Conservation (phyloP, 768 basidiomycete genomes). For the Sistotremastrum niveocremeum region DNA sequence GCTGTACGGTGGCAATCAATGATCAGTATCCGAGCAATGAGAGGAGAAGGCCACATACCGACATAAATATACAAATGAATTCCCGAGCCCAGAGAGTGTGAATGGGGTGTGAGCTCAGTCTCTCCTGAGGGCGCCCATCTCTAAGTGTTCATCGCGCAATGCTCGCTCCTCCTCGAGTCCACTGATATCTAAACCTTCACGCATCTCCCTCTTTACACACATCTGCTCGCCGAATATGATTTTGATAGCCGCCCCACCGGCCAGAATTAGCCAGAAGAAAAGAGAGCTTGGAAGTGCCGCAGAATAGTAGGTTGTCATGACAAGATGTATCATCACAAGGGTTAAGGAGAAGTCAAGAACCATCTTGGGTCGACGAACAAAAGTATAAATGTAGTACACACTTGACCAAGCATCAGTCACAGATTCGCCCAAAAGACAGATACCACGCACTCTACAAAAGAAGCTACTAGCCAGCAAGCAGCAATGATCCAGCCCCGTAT, state of each 20-base stretch:
- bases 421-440: neutral
- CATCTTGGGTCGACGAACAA: slow-evolving; percentile 84
- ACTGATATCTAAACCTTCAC: slow-evolving; percentile 57
- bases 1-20: too few relatives aligned
- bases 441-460: slow-evolving; percentile 65
- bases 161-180: slow-evolving; percentile 23
- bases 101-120: slow-evolving; percentile 25
- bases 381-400: slow-evolving; percentile 71
- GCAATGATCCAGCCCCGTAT: slow-evolving; percentile 86
- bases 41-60: too few relatives aligned
- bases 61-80: too few relatives aligned
- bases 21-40: too few relatives aligned
- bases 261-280: slow-evolving; percentile 83
- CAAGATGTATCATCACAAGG: slow-evolving; percentile 80
- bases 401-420: slow-evolving; percentile 26
- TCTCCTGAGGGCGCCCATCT: slow-evolving; percentile 39
- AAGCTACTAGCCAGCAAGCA: slow-evolving; percentile 72
- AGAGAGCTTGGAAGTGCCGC: slow-evolving; percentile 71
- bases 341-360: slow-evolving; percentile 93
- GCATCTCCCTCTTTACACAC: slow-evolving; percentile 84
- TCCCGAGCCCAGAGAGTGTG: too few relatives aligned
- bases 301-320: slow-evolving; percentile 88
- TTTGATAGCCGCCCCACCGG: slow-evolving; percentile 55
- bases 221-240: slow-evolving; percentile 82
- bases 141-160: slow-evolving; percentile 34